Evolutionary conservation across 257 asterid genomes (phyloP), one percentile per base, ranked within the genome.

Genomic region (Ajuga chamaepitys): DNA sequence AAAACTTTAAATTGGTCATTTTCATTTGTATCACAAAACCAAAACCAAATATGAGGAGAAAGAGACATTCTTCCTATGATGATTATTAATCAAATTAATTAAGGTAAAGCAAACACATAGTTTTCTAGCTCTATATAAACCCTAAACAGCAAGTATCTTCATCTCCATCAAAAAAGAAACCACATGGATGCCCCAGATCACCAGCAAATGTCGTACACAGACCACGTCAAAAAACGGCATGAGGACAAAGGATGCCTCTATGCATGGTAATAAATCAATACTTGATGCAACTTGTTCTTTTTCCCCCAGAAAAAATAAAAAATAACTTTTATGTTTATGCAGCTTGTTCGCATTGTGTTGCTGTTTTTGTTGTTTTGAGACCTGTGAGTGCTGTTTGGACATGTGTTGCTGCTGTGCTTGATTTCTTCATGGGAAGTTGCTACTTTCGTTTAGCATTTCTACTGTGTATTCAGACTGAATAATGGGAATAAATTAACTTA

Each of bases 281-380:
- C 6, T 8, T 18, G 1, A 20, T 20, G 38, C 1, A 11, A 16
- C 37, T 25, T 2, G 6, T 32, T 1, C 9, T 37, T 20, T 21
- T 54, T 24, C 13, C n/a, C n/a, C n/a, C n/a, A n/a, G n/a, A n/a
- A n/a, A n/a, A n/a, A n/a, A n/a, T n/a, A n/a, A n/a, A 57, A 11
- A 3, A 24, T 7, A 9, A 7, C 0, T 25, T 32, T 3, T 21
- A 2, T 1, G 37, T 78, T 61, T 68, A 6, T 51, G 81, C 84
- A 80, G 81, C 35, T 50, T 80, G 62, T 80, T 76, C 53, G 70
- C 75, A 14, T 7, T 67, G 46, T 80, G 79, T 51, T 80, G 84
- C 75, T 80, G 84, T 62, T 80, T 76, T 55, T 76, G 81, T 55
- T 80, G 85, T 56, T 76, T 46, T 10, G 81, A 76, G 67, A 51